Conservation (phyloP, 1,284 basidiomycete species). For the Sanghuangporus sanghuang region DNA sequence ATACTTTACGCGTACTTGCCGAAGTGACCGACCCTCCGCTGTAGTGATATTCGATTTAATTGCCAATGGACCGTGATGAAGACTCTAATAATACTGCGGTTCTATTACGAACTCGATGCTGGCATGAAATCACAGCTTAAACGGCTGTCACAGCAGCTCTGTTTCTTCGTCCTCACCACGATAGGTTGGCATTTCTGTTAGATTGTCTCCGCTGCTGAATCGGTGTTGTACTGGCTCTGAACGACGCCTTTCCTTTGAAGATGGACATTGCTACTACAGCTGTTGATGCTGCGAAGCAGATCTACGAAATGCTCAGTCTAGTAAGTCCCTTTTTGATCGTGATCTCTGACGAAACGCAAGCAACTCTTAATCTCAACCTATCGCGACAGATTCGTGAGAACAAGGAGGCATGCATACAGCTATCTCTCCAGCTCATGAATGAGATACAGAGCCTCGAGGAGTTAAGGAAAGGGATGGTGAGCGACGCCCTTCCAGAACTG, state of each 20-base stretch:
- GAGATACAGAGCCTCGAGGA: not conserved
- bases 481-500: not conserved
- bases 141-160: too few relatives aligned
- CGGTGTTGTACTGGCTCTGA: not conserved
- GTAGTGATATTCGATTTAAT: not conserved
- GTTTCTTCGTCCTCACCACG: too few relatives aligned
- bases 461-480: not conserved
- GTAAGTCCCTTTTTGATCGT: not conserved
- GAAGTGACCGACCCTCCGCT: too few relatives aligned
- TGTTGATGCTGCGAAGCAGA: not conserved
- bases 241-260: not conserved
- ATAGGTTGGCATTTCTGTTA: too few relatives aligned
- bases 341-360: not conserved
- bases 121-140: too few relatives aligned
- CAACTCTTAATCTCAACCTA: not conserved
- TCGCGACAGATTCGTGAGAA: not conserved
- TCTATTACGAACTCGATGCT: not conserved
- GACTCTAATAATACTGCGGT: not conserved
- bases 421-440: not conserved
- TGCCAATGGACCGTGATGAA: not conserved
- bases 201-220: too few relatives aligned
- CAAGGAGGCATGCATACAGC: not conserved
- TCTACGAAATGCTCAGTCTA: not conserved
- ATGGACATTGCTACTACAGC: not conserved
- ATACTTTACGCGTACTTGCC: too few relatives aligned